These are phyloP conservation scores for Monascus ruber DNA, from an alignment of 2,329 filamentous ascomycete genomes.

Conservation along the genomic window DNA sequence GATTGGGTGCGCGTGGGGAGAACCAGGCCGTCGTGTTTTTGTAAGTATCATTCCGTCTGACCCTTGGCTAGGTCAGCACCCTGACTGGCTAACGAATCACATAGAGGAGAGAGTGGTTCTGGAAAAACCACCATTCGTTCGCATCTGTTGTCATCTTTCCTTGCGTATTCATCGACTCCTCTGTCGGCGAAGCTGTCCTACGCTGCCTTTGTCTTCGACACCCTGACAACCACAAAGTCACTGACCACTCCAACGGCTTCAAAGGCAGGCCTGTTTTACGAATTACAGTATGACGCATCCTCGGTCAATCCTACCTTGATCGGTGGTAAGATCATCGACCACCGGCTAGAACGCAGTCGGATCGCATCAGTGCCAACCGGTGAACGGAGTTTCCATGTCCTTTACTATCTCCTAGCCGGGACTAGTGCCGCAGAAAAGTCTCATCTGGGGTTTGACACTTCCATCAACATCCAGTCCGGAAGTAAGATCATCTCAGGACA, in stretches of 20 bases:
- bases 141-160: conserved; percentile 72
- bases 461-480: conserved; percentile 26
- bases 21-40: conserved; percentile 89
- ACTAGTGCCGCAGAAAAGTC: conserved; percentile 83
- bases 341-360: conserved; percentile 81
- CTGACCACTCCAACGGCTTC: conserved; percentile 91
- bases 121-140: conserved; percentile 92
- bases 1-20: conserved; percentile 77
- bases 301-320: conserved; percentile 77
- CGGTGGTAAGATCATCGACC: conserved; percentile 87
- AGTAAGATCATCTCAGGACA: conserved; percentile 44
- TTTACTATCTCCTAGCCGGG: conserved; percentile 90
- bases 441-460: conserved; percentile 59
- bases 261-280: conserved; percentile 89
- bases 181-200: conserved; percentile 87
- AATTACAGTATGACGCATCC: conserved; percentile 88
- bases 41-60: conserved; percentile 45
- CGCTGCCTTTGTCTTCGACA: conserved; percentile 90
- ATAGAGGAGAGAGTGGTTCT: conserved; percentile 84
- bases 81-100: conserved; percentile 15
- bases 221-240: conserved; percentile 92
- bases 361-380: conserved; percentile 88
- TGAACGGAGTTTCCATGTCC: conserved; percentile 88
- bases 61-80: not conserved
- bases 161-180: conserved; percentile 84